These are phyloP conservation scores for Phyllosticta capitalensis DNA, from an alignment of 2,329 filamentous ascomycete genomes.

Conservation along the genomic window DNA sequence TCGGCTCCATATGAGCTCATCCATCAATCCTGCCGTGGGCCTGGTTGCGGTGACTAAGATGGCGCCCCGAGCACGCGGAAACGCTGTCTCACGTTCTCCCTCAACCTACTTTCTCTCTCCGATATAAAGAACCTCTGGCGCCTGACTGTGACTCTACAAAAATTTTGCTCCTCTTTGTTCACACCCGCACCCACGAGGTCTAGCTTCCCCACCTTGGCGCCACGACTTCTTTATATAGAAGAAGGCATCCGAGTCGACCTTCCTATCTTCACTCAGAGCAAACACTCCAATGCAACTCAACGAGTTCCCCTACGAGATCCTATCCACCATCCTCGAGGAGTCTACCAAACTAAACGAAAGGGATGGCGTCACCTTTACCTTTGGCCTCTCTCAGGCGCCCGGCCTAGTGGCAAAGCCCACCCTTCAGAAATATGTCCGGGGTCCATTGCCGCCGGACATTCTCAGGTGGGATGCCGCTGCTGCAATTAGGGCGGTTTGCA, in stretches of 20 bases:
- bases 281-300: conserved; percentile 36
- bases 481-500: conserved; percentile 40
- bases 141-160: not conserved
- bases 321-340: conserved; percentile 41
- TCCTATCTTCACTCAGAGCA: not conserved
- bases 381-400: conserved; percentile 42
- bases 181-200: not conserved
- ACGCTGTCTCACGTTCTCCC: not conserved
- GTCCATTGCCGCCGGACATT: conserved; percentile 41
- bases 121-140: conserved; percentile 10
- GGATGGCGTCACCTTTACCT: conserved; percentile 42
- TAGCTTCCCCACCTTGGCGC: not conserved
- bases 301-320: conserved; percentile 43
- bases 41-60: not conserved
- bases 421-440: conserved; percentile 42
- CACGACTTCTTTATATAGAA: not conserved
- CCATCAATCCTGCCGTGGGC: not conserved
- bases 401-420: conserved; percentile 36
- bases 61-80: not conserved
- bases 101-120: not conserved
- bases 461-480: conserved; percentile 43
- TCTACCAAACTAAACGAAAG: conserved; percentile 38
- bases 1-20: not conserved
- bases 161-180: conserved; percentile 9
- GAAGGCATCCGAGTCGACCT: not conserved